Conservation (phyloP, 2,329 filamentous ascomycete species). For the Coniochaeta prunicola region DNA sequence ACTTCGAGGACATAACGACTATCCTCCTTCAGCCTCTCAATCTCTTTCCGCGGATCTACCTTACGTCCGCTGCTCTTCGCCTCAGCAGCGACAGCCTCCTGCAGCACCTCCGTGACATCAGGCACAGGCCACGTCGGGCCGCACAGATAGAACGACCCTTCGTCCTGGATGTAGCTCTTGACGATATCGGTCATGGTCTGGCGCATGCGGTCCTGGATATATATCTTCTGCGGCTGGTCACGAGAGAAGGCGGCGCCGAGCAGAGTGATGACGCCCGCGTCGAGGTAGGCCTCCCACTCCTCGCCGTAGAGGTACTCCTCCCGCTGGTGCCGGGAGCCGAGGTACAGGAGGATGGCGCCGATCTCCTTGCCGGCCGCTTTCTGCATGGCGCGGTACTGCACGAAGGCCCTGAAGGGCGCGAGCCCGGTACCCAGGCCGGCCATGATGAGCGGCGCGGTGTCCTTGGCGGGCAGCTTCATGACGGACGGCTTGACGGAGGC, state of each 20-base stretch:
- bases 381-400: conserved; percentile 96
- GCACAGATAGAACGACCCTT: conserved; percentile 94
- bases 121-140: conserved; percentile 98
- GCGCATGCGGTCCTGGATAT: conserved; percentile 98
- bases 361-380: conserved; percentile 96
- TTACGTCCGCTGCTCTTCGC: conserved; percentile 67
- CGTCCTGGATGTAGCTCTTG: conserved; percentile 76
- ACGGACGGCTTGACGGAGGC: conserved; percentile 96
- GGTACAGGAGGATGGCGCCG: conserved; percentile 87
- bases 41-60: conserved; percentile 81
- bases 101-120: conserved; percentile 86
- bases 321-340: conserved; percentile 92
- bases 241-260: conserved; percentile 91
- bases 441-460: conserved; percentile 95
- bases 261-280: conserved; percentile 89
- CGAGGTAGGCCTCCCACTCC: conserved; percentile 98
- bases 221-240: conserved; percentile 97
- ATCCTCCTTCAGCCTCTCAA: conserved; percentile 95
- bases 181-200: conserved; percentile 77
- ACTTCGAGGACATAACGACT: conserved; percentile 93
- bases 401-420: conserved; percentile 97
- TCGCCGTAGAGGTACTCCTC: conserved; percentile 99
- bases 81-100: conserved; percentile 81
- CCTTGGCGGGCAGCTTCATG: conserved; percentile 90
- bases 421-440: conserved; percentile 96